These are phyloP conservation scores for Aureobasidium namibiae DNA, from an alignment of 2,329 filamentous ascomycete genomes.

Conservation along the genomic window DNA sequence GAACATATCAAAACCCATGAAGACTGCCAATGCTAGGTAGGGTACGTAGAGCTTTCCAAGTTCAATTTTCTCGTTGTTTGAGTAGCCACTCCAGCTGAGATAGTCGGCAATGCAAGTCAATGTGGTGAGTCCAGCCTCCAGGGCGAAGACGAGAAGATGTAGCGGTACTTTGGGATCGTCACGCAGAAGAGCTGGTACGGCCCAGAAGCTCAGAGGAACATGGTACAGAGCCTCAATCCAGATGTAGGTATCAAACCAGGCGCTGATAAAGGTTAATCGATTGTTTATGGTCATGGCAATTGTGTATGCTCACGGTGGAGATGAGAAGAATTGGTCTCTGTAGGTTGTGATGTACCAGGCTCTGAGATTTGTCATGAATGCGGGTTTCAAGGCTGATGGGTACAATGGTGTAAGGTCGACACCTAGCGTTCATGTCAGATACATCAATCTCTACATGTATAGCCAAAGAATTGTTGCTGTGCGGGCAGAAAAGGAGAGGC, in stretches of 20 bases:
- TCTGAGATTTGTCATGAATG: constrained; percentile 43
- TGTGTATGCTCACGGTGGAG: constrained; percentile 36
- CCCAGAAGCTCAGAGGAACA: constrained; percentile 53
- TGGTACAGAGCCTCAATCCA: constrained; percentile 55
- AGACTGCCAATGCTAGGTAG: constrained; percentile 47
- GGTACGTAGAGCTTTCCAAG: constrained; percentile 49
- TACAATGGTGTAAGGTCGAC: constrained; percentile 55
- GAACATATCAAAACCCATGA: constrained; percentile 37
- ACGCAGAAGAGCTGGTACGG: constrained; percentile 44
- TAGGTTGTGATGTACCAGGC: constrained; percentile 53
- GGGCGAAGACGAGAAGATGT: constrained; percentile 51
- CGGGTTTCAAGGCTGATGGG: constrained; percentile 42
- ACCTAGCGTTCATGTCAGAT: constrained; percentile 31
- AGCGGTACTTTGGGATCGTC: constrained; percentile 51
- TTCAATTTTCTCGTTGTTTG: constrained; percentile 38
- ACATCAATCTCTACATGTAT: not conserved
- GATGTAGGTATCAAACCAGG: constrained; percentile 51
- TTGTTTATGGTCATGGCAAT: not conserved
- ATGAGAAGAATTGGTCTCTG: constrained; percentile 55
- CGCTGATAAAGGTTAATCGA: constrained; percentile 17
- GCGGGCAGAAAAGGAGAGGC: not conserved
- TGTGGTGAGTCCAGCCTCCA: constrained; percentile 55
- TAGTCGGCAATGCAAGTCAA: constrained; percentile 55
- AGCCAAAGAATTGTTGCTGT: not conserved
- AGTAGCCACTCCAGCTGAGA: constrained; percentile 45